phyloP scores from a whole-genome alignment of 352 stramenopile genomes.

The Phytophthora fragariae region DNA sequence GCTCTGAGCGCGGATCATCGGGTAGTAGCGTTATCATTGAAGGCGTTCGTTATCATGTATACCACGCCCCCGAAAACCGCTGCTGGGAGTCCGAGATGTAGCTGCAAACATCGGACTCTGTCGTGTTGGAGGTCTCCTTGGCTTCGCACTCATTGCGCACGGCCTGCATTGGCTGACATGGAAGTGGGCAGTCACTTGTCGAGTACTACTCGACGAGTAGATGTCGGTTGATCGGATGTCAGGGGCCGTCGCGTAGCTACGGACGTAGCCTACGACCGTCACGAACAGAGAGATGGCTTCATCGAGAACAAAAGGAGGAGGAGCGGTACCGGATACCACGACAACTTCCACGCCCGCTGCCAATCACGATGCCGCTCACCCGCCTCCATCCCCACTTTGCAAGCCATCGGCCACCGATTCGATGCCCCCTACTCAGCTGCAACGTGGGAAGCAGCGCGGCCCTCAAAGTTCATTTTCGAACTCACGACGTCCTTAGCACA shows the following conservation, averaged over 20 bases:
- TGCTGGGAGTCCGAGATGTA: not conserved
- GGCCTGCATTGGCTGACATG: not conserved
- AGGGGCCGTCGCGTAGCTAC: not conserved
- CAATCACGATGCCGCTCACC: not conserved
- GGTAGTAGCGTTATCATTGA: not conserved
- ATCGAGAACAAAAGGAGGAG: constrained; percentile 28
- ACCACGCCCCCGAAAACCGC: not conserved
- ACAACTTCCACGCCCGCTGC: constrained; percentile 4
- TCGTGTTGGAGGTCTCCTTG: not conserved
- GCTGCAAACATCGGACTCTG: not conserved
- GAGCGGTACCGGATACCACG: not conserved
- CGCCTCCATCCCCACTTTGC: constrained; percentile 3
- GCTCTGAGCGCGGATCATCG: not conserved
- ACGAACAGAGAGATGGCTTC: constrained; percentile 15
- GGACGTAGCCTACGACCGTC: not conserved
- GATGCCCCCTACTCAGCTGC: not conserved
- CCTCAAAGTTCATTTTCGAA: constrained; percentile 18
- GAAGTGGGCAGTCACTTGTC: not conserved
- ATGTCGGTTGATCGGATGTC: not conserved
- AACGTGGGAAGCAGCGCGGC: not conserved
- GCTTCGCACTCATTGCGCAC: not conserved
- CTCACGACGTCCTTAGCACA: not conserved
- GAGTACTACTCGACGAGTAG: not conserved
- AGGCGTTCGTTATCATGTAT: not conserved
- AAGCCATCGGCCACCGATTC: not conserved